phyloP scores from a whole-genome alignment of 208 protist genomes.

The Tritrichomonas foetus region DNA sequence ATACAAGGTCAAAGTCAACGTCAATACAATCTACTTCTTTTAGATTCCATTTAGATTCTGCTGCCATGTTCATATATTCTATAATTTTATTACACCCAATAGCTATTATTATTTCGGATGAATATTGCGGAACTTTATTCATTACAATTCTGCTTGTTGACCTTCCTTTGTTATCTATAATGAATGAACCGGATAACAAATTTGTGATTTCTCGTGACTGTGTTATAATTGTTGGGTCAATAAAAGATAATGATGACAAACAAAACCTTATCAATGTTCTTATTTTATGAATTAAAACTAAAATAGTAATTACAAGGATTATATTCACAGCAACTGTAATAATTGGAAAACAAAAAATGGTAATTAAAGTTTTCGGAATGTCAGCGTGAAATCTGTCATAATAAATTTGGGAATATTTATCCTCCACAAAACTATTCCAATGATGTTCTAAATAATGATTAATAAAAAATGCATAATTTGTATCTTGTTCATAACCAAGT shows the following conservation, averaged over 20 bases:
- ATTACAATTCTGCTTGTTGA: neutral
- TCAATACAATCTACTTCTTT: neutral
- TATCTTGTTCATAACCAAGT: neutral
- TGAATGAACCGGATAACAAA: neutral
- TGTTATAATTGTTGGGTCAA: neutral
- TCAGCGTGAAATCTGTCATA: neutral
- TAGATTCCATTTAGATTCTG: neutral
- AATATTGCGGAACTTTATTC: neutral
- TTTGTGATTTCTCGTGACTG: neutral
- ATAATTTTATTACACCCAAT: neutral
- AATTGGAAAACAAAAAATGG: neutral
- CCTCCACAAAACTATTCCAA: neutral
- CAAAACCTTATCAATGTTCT: neutral
- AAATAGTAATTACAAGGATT: neutral
- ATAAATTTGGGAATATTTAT: neutral
- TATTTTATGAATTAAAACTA: neutral
- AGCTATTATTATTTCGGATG: neutral
- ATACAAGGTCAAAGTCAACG: neutral
- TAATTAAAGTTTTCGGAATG: neutral
- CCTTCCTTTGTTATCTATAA: neutral
- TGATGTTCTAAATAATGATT: neutral
- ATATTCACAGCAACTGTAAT: neutral
- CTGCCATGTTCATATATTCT: neutral
- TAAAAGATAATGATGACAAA: neutral
- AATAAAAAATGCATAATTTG: neutral